Base-by-base conservation (phyloP, 768 basidiomycete species). In the Chalciporus piperatus region DNA sequence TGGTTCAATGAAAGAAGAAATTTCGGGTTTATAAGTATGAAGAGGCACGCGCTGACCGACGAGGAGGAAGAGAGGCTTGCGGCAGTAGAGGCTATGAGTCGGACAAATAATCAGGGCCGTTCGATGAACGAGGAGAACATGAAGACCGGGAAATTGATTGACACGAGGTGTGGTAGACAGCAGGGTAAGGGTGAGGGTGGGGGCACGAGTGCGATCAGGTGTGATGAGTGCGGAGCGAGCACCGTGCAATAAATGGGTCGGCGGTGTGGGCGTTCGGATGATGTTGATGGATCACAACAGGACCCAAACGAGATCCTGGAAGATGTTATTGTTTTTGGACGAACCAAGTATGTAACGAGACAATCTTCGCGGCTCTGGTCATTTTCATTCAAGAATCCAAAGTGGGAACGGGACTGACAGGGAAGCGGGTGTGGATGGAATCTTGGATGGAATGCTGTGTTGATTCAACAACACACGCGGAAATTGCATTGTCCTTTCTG, bases 11-110 rank as follows among this genome's bases (percentile, higher is more conserved):
- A 73, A 74, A 71, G 73, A 70, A 72, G 75, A 68, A 71, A 78
- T 75, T 78, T 81, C 77, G 76, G 78, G 75, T 70, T 68, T 78
- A 74, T 71, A 69, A 71, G 70, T 73, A 71, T 70, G 71, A 71
- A 71, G 58, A 51, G 71, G 69, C 68, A 69, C 73, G 61, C 70
- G 66, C 60, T 61, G 64, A 53, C 68, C 69, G 71, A 62, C 57
- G 70, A 59, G 61, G 61, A 52, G 59, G 61, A 57, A 57, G 67
- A 59, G 54, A 58, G 57, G 59, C 68, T 60, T 63, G 63, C 63
- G 66, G 65, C 63, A 61, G 60, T 39, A 48, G 69, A 73, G 72
- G 68, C 72, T 70, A 71, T 73, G 71, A 55, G 52, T 59, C 53
- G 66, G 63, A 66, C 54, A 59, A 67, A 55, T 60, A 63, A 74